Percentiles rank a stretch among this genome's conserved stretches.
Evolutionary conservation across 2,329 filamentous ascomycete species (phyloP).

Genomic region (Beauveria sp.): DNA sequence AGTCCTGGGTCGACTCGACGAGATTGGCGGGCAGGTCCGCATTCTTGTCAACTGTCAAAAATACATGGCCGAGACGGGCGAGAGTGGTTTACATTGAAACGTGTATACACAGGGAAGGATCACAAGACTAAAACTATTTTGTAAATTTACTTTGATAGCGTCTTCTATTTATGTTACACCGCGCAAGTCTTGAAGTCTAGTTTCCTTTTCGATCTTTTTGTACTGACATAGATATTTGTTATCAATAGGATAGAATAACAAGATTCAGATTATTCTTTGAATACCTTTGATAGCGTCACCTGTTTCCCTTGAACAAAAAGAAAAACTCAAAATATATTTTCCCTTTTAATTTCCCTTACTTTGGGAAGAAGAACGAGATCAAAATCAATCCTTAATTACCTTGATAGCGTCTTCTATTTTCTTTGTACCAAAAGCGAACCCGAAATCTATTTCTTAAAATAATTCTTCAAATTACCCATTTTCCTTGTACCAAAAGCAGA

Average conservation of each 20-base stretch:
- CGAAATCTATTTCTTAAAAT: background rate
- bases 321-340: background rate
- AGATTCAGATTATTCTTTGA: background rate
- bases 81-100: constrained; percentile 30
- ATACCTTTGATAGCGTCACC: background rate
- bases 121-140: too few relatives aligned
- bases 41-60: constrained; percentile 51
- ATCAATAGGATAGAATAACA: background rate
- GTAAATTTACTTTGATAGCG: background rate
- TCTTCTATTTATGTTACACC: background rate
- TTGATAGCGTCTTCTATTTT: background rate
- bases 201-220: background rate
- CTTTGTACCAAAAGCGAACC: background rate
- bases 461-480: background rate
- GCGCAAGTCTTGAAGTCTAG: too few relatives aligned
- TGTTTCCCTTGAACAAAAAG: background rate
- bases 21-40: constrained; percentile 53
- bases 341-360: background rate
- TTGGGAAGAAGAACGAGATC: too few relatives aligned
- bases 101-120: too few relatives aligned
- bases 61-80: constrained; percentile 40
- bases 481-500: background rate
- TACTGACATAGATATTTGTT: background rate
- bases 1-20: constrained; percentile 39
- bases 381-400: background rate